Evolutionary conservation across 768 basidiomycete genomes (phyloP), one percentile per base, ranked within the genome.

Genomic region (Cyclocybe cylindracea): DNA sequence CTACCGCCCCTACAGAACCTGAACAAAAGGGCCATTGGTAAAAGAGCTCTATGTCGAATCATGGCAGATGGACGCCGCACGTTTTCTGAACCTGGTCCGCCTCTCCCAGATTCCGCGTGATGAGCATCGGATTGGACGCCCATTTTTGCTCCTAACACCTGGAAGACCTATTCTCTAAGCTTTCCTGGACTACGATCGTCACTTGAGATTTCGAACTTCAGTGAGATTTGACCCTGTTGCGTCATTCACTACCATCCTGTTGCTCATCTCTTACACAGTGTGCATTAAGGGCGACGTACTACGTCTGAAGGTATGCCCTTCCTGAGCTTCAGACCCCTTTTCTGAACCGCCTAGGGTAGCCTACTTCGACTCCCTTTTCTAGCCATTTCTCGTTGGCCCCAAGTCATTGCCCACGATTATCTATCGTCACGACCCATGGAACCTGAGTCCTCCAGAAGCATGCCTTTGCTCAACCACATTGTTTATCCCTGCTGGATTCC

Each of bases 391-490:
- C 70, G 68, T 29, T 92, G 91, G 88, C 83, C 85, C 3, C 66
- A 11, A 60, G 63, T 3, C 37, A 53, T 10, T 87, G 2, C 69
- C 73, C 1, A 67, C 68, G 0, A 60, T 89, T 2, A n/a, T 89
- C 86, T 3, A 78, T 90, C 42, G 72, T 87, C 87, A 90, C 67
- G 88, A 89, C 54, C 78, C 83, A 2, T 67, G 3, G 74, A 78
- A n/a, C n/a, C 73, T 1, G 66, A 62, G 74, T 33, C 32, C 7
- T 46, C 10, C 44, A 60, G n/a, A 60, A 62, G 39, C 66, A 64
- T 39, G 59, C 70, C 34, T 88, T 89, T 54, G 94, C 94, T 1
- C 94, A 96, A 61, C 94, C 94, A 1, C 78, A n/a, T 97, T 56
- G 90, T 93, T 2, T 92, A n/a, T 94, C 70, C 89, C 66, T 79